Percentiles rank a stretch among this genome's conserved stretches.
Conservation (phyloP, 768 basidiomycete species). For the Mycena epipterygia region DNA sequence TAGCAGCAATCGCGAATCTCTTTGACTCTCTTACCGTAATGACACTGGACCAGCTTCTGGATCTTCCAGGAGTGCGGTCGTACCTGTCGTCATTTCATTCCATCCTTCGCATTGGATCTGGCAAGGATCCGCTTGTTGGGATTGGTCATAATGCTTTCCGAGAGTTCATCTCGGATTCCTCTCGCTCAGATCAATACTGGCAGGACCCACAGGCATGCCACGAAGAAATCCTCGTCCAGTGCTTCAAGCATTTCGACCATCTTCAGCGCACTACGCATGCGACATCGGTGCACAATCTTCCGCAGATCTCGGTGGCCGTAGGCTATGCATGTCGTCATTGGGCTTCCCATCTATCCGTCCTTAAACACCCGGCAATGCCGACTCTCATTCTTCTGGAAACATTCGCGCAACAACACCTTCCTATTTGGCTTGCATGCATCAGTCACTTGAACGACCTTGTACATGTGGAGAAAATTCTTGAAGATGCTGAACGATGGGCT, state of each 20-base stretch:
- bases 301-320: background rate
- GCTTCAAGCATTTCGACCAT: background rate
- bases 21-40: background rate
- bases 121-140: background rate
- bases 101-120: conserved; percentile 3
- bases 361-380: background rate
- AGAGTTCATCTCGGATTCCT: background rate
- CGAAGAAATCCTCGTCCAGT: background rate
- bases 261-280: background rate
- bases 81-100: background rate
- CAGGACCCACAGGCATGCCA: background rate
- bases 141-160: conserved; percentile 1
- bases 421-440: background rate
- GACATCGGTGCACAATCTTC: background rate
- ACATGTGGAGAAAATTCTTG: background rate
- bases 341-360: background rate
- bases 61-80: background rate
- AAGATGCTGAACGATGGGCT: conserved; percentile 1
- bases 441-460: background rate
- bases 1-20: background rate
- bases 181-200: background rate
- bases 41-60: background rate
- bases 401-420: background rate
- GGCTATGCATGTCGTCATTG: background rate
- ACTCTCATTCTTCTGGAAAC: background rate